These are phyloP conservation scores for Ambrosiella xylebori DNA, from an alignment of 2,329 filamentous ascomycete genomes.

Conservation along the genomic window DNA sequence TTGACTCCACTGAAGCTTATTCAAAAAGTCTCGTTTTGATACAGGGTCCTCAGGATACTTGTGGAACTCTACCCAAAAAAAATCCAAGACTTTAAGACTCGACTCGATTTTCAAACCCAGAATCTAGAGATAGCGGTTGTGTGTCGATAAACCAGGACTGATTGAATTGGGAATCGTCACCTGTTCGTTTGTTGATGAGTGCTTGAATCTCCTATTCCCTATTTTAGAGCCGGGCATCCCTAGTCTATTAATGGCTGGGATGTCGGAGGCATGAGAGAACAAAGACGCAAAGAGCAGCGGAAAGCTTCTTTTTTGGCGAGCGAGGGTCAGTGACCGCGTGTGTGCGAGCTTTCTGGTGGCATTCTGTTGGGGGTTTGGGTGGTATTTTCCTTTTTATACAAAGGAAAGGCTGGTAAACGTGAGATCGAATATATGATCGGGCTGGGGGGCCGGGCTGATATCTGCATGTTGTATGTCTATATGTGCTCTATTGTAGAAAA, in stretches of 20 bases:
- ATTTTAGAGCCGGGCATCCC: neutral
- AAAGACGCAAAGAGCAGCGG: neutral
- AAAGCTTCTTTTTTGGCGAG: conserved; percentile 2
- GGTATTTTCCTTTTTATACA: neutral
- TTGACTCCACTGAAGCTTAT: too few species aligned
- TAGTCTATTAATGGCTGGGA: conserved; percentile 2
- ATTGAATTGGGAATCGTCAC: neutral
- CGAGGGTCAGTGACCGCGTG: conserved; percentile 3
- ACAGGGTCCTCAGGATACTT: too few species aligned
- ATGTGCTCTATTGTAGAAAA: neutral
- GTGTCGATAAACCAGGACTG: neutral
- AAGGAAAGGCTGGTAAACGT: conserved; percentile 3
- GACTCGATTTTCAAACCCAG: too few species aligned
- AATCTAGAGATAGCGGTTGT: neutral
- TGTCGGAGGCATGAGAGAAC: neutral
- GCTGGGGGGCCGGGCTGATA: neutral
- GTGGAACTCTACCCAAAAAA: too few species aligned
- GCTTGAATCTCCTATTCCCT: neutral
- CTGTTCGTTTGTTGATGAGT: neutral
- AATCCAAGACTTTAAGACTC: too few species aligned
- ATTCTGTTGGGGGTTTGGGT: neutral
- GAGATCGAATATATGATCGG: conserved; percentile 3
- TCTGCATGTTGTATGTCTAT: neutral
- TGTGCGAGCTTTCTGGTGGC: neutral
- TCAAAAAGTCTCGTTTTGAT: too few species aligned